Evolutionary conservation across 2,329 filamentous ascomycete species (phyloP).

Genomic region (Penicillium sp.): DNA sequence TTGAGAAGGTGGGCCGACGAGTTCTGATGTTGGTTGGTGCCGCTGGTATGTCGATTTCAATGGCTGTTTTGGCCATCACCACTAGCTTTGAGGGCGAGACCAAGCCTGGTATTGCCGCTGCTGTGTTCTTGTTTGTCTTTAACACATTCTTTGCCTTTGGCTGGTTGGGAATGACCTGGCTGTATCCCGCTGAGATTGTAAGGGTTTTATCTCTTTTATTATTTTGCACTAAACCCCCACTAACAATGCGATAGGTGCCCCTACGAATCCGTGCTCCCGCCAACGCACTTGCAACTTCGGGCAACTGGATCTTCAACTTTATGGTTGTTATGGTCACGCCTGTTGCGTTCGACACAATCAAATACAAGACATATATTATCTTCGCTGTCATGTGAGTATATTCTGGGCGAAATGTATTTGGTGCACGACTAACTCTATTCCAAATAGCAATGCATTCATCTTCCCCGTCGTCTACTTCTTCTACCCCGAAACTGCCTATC

Average conservation of each 20-base stretch:
- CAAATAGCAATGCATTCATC: slow-evolving; percentile 50
- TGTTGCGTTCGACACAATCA: slow-evolving; percentile 55
- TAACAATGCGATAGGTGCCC: slow-evolving; percentile 25
- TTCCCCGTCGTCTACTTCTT: slow-evolving; percentile 59
- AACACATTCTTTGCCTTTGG: slow-evolving; percentile 62
- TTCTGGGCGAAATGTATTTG: neutral
- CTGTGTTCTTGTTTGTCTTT: slow-evolving; percentile 62
- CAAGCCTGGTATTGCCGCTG: slow-evolving; percentile 44
- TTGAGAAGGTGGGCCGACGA: slow-evolving; percentile 56
- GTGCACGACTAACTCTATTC: slow-evolving; percentile 1
- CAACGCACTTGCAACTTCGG: slow-evolving; percentile 24
- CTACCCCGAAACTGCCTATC: slow-evolving; percentile 59
- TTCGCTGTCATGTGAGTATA: slow-evolving; percentile 50
- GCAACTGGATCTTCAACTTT: slow-evolving; percentile 54
- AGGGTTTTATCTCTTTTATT: slow-evolving; percentile 22
- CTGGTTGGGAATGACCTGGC: slow-evolving; percentile 63
- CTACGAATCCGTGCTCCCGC: slow-evolving; percentile 35
- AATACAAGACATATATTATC: slow-evolving; percentile 55
- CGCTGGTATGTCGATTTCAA: slow-evolving; percentile 62
- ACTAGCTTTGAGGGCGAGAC: slow-evolving; percentile 38
- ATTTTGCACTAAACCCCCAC: neutral
- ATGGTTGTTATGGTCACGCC: slow-evolving; percentile 66
- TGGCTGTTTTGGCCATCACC: slow-evolving; percentile 58
- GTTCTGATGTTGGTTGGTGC: slow-evolving; percentile 72
- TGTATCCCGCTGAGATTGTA: slow-evolving; percentile 63